A percentile compares a stretch with the other conserved stretches of the same genome.
phyloP scores from a whole-genome alignment of 1,284 basidiomycete species.

The Rhodofomes roseus region DNA sequence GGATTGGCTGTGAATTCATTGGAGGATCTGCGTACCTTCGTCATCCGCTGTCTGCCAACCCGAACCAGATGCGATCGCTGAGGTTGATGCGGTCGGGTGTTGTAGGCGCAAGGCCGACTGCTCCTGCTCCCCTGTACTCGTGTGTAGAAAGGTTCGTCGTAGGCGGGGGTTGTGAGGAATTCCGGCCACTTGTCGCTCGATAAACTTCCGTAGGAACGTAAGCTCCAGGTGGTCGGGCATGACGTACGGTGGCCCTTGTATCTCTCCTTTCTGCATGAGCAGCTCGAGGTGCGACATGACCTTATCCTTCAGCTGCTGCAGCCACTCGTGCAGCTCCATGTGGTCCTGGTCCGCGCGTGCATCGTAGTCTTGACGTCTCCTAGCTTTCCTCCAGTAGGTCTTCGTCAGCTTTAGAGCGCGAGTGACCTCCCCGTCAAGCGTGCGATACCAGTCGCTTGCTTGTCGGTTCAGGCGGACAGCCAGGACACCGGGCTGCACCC shows the following conservation, averaged over 20 bases:
- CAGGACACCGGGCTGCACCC: conserved; percentile 76
- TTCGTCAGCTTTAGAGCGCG: conserved; percentile 76
- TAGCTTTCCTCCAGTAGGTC: conserved; percentile 75
- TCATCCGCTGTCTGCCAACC: conserved; percentile 17
- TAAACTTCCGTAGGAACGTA: conserved; percentile 72
- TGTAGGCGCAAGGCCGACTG: conserved; percentile 19
- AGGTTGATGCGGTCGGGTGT: conserved; percentile 14
- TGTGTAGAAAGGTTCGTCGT: conserved; percentile 36
- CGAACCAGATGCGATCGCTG: conserved; percentile 18
- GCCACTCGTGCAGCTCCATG: conserved; percentile 81
- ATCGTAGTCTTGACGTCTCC: conserved; percentile 77
- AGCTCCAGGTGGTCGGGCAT: conserved; percentile 77
- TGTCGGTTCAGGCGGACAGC: conserved; percentile 67
- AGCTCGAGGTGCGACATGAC: conserved; percentile 80
- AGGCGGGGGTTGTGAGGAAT: conserved; percentile 75
- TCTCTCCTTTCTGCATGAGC: conserved; percentile 81
- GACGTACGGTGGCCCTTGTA: conserved; percentile 71
- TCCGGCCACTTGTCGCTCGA: conserved; percentile 67
- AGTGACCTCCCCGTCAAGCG: conserved; percentile 70
- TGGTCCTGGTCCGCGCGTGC: conserved; percentile 78
- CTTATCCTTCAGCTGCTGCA: conserved; percentile 80
- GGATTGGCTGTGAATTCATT: background rate
- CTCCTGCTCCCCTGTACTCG: conserved; percentile 17
- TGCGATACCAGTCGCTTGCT: conserved; percentile 76
- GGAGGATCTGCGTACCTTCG: conserved; percentile 9